Percentiles rank a stretch among this genome's conserved stretches.
These are phyloP conservation scores for Russula sp. DNA, from an alignment of 768 basidiomycete genomes.

Conservation along the genomic window DNA sequence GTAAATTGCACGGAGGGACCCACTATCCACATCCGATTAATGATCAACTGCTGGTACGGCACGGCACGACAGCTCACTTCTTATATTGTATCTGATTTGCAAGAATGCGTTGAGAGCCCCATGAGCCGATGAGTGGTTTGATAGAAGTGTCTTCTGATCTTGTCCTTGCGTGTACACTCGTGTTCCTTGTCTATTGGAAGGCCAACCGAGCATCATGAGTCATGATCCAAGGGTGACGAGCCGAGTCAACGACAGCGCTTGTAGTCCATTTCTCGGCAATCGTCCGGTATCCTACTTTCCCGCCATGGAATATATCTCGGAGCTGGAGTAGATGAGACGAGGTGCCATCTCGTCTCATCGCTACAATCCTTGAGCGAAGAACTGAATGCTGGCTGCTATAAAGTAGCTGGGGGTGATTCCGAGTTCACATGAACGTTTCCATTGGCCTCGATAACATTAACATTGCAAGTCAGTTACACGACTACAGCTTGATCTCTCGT, in stretches of 20 bases:
- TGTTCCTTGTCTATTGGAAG: too few species aligned
- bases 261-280: background rate
- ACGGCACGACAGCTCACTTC: background rate
- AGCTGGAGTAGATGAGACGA: too few species aligned
- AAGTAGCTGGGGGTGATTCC: background rate
- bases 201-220: background rate
- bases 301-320: background rate
- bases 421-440: background rate
- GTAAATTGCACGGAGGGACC: constrained; percentile 16
- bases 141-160: too few species aligned
- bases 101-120: background rate
- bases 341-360: background rate
- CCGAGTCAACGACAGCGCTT: background rate
- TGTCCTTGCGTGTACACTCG: too few species aligned
- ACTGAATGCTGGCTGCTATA: background rate
- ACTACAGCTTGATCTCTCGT: constrained; percentile 60
- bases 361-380: background rate
- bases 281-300: background rate
- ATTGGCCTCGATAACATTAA: background rate
- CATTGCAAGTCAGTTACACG: background rate
- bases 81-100: background rate
- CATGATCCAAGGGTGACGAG: background rate
- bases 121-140: too few species aligned
- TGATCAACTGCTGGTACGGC: background rate
- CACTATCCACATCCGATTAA: constrained; percentile 18